Evolutionary conservation across 345 rosid species (phyloP), one percentile per base, ranked within the genome.

Genomic region (Eucalyptus paniculata): DNA sequence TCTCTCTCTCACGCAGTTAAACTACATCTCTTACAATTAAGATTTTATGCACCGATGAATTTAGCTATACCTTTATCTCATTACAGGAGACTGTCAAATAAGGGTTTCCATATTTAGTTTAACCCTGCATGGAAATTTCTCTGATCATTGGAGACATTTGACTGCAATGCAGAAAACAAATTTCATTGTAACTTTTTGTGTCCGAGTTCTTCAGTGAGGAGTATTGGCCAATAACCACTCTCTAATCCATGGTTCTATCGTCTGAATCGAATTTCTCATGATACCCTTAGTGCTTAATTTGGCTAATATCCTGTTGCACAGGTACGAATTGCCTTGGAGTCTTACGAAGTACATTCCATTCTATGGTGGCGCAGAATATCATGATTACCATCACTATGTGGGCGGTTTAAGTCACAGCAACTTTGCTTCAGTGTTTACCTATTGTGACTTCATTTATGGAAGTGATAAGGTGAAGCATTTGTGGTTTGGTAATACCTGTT

Each of bases 361-460:
- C 90, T 98, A 98, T 62, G 99, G 99, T 56, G 99, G 99, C 4
- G 98, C 99, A 26, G 98, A 98, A 86, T 93, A 97, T 91, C 99
- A 98, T 77, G 99, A 98, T 92, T 98, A 98, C 88, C 99, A 97
- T 92, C 99, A 97, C 90, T 97, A 96, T 89, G 99, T 98, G 90
- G 99, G 99, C 90, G 98, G 95, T 89, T 97, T 97, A 90, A 97
- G 99, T 95, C 99, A 97, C 82, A 96, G 99, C 93, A 97, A 97
- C 93, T 97, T 97, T 87, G 99, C 99, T 88, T 97, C 99, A 18
- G 97, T 97, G n/a, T 97, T 97, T 92, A 97, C 99, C 85, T 98
- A 98, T 88, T 98, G 99, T 91, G 99, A 98, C 92, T 95, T 86
- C 91, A 89, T 98, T n/a, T 98, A 98, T 93, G 99, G 99, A 92